Conservation (phyloP, 768 basidiomycete genomes). For the Mycena capillaripes region DNA sequence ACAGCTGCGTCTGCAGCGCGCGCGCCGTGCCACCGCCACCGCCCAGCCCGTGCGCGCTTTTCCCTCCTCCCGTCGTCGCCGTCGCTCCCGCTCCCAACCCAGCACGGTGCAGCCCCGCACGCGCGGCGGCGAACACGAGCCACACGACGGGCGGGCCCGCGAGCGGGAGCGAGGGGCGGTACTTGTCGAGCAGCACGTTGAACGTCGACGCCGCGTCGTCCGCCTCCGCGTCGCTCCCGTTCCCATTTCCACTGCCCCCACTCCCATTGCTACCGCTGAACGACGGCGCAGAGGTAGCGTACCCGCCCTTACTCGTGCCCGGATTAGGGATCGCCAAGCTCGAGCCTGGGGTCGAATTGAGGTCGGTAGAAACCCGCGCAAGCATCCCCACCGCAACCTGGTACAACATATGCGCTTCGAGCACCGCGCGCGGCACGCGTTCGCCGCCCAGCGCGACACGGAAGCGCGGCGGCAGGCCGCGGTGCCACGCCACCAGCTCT, state of each 20-base stretch:
- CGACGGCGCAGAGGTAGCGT: too few relatives aligned
- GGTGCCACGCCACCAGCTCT: slow-evolving; percentile 46
- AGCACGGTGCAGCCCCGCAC: slow-evolving; percentile 6
- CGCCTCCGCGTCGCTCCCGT: slow-evolving; percentile 17
- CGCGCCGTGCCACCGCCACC: slow-evolving; percentile 27
- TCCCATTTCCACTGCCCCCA: background rate
- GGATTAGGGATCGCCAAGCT: too few relatives aligned
- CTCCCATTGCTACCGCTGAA: too few relatives aligned
- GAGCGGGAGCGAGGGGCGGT: slow-evolving; percentile 37
- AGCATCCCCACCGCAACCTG: slow-evolving; percentile 46
- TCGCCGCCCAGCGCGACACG: slow-evolving; percentile 42
- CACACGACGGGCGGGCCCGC: slow-evolving; percentile 42
- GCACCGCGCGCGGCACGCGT: slow-evolving; percentile 36
- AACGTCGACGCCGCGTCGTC: slow-evolving; percentile 44
- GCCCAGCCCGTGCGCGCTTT: slow-evolving; percentile 30
- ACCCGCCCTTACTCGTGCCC: too few relatives aligned
- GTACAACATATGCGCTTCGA: slow-evolving; percentile 48
- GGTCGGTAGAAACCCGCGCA: slow-evolving; percentile 23
- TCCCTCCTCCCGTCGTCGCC: background rate
- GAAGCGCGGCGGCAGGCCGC: slow-evolving; percentile 41
- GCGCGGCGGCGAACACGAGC: slow-evolving; percentile 40
- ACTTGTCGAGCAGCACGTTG: slow-evolving; percentile 46
- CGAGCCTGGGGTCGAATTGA: background rate
- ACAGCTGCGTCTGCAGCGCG: slow-evolving; percentile 44
- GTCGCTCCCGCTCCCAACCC: background rate